Evolutionary conservation across 2,329 filamentous ascomycete genomes (phyloP).

Genomic region (Colletotrichum tofieldiae): DNA sequence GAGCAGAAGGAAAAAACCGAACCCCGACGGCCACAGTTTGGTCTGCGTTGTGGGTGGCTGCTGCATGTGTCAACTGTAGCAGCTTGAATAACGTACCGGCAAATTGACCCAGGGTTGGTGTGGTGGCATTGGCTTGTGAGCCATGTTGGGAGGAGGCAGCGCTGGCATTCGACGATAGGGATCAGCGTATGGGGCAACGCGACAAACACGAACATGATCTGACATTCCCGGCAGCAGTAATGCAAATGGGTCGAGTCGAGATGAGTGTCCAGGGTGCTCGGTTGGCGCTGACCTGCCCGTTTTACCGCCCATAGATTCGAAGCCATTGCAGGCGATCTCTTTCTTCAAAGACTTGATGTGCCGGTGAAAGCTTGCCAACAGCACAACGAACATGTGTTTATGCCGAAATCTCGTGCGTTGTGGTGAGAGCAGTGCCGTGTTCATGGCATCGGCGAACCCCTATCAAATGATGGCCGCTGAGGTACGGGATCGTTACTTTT

Average conservation of each 20-base stretch:
- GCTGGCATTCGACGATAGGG: background rate
- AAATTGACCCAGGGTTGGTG: background rate
- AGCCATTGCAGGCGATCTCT: background rate
- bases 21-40: background rate
- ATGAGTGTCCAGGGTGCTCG: background rate
- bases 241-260: background rate
- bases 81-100: conserved; percentile 12
- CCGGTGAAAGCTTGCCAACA: background rate
- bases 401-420: background rate
- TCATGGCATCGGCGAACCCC: background rate
- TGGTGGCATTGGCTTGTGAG: background rate
- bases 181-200: conserved; percentile 2
- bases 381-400: background rate
- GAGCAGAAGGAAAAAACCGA: background rate
- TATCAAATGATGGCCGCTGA: background rate
- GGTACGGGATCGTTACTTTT: conserved; percentile 9
- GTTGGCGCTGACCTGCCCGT: conserved; percentile 1
- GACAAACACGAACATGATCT: conserved; percentile 20
- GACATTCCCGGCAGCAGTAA: conserved; percentile 8
- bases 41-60: conserved; percentile 30
- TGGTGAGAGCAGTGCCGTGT: background rate
- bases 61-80: conserved; percentile 39
- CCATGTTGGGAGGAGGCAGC: background rate
- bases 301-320: conserved; percentile 17
- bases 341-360: background rate